Evolutionary conservation across 2,329 filamentous ascomycete genomes (phyloP).

Genomic region (Thielaviopsis musarum): DNA sequence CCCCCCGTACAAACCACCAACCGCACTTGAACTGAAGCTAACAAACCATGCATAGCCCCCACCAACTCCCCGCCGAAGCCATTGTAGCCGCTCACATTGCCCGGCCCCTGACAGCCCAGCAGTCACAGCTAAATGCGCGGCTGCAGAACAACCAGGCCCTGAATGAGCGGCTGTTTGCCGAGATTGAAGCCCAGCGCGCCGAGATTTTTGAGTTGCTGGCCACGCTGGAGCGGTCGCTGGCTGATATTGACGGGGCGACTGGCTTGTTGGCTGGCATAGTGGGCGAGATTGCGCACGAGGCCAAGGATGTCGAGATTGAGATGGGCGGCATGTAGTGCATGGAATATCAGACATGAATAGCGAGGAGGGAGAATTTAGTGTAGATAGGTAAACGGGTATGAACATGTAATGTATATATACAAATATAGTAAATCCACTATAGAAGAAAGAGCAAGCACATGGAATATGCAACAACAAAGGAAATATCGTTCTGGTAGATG

Average conservation of each 20-base stretch:
- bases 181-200: constrained; percentile 33
- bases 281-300: constrained; percentile 33
- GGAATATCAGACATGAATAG: not conserved
- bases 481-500: not conserved
- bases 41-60: constrained; percentile 25
- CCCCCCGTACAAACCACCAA: not conserved
- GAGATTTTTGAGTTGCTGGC: constrained; percentile 36
- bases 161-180: constrained; percentile 36
- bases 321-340: constrained; percentile 18
- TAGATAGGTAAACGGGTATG: no score
- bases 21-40: constrained; percentile 2
- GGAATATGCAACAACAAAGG: not conserved
- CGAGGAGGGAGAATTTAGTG: no score
- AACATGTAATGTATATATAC: no score
- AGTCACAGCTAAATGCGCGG: constrained; percentile 37
- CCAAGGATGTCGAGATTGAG: constrained; percentile 27
- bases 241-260: constrained; percentile 38
- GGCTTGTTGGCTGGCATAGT: constrained; percentile 29
- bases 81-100: constrained; percentile 38
- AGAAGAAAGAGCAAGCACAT: not conserved
- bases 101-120: constrained; percentile 35
- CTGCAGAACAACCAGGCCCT: constrained; percentile 39
- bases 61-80: constrained; percentile 35
- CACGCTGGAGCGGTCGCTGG: constrained; percentile 32
- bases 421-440: constrained; percentile 1